These are phyloP conservation scores for Mesostigma viride DNA, from an alignment of 139 green algal genomes.

Conservation along the genomic window DNA sequence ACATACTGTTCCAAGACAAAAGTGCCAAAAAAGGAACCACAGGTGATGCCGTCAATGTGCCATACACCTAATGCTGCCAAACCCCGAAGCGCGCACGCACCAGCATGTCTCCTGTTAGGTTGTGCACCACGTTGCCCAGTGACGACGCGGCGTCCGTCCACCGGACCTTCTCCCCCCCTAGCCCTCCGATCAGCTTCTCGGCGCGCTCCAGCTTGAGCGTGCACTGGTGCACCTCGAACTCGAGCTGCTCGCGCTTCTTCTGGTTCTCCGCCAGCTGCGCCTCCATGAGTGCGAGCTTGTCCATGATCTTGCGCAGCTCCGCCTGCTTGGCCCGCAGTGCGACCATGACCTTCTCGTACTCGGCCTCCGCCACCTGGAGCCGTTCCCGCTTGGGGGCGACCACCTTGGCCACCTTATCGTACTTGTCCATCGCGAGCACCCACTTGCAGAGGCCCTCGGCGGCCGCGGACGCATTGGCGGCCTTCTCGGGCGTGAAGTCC, in stretches of 20 bases:
- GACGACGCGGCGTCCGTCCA: constrained; percentile 20
- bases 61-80: no score
- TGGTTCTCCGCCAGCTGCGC: constrained; percentile 27
- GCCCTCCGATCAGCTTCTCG: constrained; percentile 37
- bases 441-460: constrained; percentile 37
- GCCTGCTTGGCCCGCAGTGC: constrained; percentile 33
- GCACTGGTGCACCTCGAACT: constrained; percentile 36
- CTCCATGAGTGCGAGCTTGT: constrained; percentile 31
- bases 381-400: constrained; percentile 34
- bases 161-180: constrained; percentile 29
- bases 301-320: constrained; percentile 29
- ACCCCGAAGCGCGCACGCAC: neutral
- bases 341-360: constrained; percentile 32
- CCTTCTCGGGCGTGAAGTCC: constrained; percentile 34
- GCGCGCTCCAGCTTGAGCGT: constrained; percentile 34
- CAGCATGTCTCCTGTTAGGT: constrained; percentile 70
- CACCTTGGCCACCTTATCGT: constrained; percentile 36
- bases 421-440: constrained; percentile 33
- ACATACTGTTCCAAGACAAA: no score
- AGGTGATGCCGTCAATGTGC: no score
- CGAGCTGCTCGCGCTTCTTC: constrained; percentile 26
- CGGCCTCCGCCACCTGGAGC: constrained; percentile 26
- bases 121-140: constrained; percentile 31
- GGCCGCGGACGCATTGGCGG: constrained; percentile 24
- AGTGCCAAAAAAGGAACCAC: no score